A percentile compares a stretch with the other conserved stretches of the same genome.
These are phyloP conservation scores for Citropsis articulata DNA, from an alignment of 345 rosid species.

Conservation along the genomic window DNA sequence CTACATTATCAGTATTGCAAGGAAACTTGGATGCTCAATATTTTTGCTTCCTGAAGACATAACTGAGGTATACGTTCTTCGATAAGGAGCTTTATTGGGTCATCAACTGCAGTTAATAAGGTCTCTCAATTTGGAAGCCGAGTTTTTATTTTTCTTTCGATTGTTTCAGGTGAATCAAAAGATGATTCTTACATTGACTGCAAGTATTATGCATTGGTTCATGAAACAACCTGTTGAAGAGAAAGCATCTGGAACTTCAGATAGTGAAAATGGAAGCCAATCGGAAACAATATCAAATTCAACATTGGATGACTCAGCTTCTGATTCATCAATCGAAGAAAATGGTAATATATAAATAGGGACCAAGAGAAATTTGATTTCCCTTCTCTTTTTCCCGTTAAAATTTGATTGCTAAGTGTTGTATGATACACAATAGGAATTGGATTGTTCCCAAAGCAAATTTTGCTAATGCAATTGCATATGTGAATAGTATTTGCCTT, in stretches of 20 bases:
- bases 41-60: conserved; percentile 96
- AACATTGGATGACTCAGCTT: conserved; percentile 79
- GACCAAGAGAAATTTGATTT: neutral
- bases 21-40: conserved; percentile 94
- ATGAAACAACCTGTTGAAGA: conserved; percentile 74
- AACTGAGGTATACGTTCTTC: conserved; percentile 56
- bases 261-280: conserved; percentile 58
- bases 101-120: neutral
- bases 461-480: conserved; percentile 37
- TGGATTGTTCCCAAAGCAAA: conserved; percentile 29
- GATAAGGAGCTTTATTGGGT: neutral
- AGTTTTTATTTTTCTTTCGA: neutral
- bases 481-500: conserved; percentile 8
- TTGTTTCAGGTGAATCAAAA: conserved; percentile 82
- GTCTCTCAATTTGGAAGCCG: neutral
- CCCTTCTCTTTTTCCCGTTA: neutral
- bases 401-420: conserved; percentile 33
- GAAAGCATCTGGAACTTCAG: conserved; percentile 56
- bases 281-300: conserved; percentile 57
- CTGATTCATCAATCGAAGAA: conserved; percentile 68
- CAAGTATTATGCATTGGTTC: conserved; percentile 92
- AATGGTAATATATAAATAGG: conserved; percentile 31
- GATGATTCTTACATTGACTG: conserved; percentile 93
- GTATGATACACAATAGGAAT: conserved; percentile 17
- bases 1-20: conserved; percentile 89